Base-by-base conservation (phyloP, 768 basidiomycete species). In the Lepiota venenata region DNA sequence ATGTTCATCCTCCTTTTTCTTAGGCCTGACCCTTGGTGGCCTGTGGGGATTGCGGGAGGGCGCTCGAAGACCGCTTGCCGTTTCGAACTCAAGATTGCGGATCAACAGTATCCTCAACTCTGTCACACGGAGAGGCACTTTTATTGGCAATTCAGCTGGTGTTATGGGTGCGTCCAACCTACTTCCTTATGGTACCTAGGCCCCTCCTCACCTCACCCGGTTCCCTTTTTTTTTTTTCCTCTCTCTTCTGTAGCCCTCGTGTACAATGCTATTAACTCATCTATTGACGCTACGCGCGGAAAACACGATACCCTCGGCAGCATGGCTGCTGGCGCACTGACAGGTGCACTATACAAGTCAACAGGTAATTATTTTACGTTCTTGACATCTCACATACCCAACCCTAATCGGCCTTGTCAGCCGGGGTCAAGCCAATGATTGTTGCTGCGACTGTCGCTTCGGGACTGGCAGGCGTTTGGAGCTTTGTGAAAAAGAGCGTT, bases 131-230 rank as follows among this genome's bases (percentile, higher is more conserved):
- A 83, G 97, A 74, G 97, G 97, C 29, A 96, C 93, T 43, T 97
- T 96, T 74, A 87, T 97, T 72, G 97, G 94, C 65, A 99, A 98
- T 78, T 97, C 93, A 66, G 91, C 95, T 69, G 97, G 97, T 69
- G 91, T 98, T 58, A 78, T 98, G 59, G 97, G 97, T 98, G 64
- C 71, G 91, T 81, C 68, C 58, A 59, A 60, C 5, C 25, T 69
- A 60, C 63, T 67, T 63, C 60, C 60, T 60, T 57, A 60, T 65
- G 55, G 57, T 59, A 56, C 69, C 56, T 60, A 46, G 57, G n/a
- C n/a, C n/a, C n/a, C 58, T 29, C 50, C 63, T 66, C 58, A 66
- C 66, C 65, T 69, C 39, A 32, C 46, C 47, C n/a, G 14, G 22
- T 39, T 25, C 27, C 36, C 12, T 66, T 68, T 69, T 68, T 71